Base-by-base conservation (phyloP, 345 rosid genomes). In the Psidium friedrichsthalianum region DNA sequence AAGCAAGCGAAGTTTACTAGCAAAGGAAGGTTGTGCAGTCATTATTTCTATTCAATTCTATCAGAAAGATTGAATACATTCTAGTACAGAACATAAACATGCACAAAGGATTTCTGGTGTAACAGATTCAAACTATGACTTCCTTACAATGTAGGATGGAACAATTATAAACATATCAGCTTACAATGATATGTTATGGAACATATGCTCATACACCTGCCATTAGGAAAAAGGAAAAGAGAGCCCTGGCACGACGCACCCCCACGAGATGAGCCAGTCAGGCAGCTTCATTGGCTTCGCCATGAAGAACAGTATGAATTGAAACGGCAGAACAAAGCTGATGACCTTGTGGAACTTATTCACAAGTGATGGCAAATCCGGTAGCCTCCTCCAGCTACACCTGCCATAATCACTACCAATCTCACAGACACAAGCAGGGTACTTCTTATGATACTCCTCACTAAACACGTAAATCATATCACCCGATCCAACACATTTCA, bases 401-500 rank as follows among this genome's bases (percentile, higher is more conserved):
- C 85, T 88, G 0, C 88, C 91, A 18, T 88, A 59, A 27, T 27
- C 84, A 42, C 89, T 86, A 56, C 51, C 69, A 42, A 96, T 91
- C 90, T 96, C 93, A 87, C 98, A 94, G 10, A 95, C 86, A 87
- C 98, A 96, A 90, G 99, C 95, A n/a, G 98, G 98, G 89, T 93
- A 96, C 53, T 90, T 94, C 87, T 91, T 91, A 86, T 95, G 98
- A 82, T 92, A 91, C 85, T 96, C 98, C 86, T 94, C 96, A 57
- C 94, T 93, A 85, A 95, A 94, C 55, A 96, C 96, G 86, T 95
- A 96, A 2, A 96, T 84, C 82, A 96, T 90, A 84, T 91, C 89
- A 36, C 98, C 98, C 80, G 91, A 87, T 24, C 95, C 99, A n/a
- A 94, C 95, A 56, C 99, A 95, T 92, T 94, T 96, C 93, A 96